A percentile compares a stretch with the other conserved stretches of the same genome.
These are phyloP conservation scores for Chernovozyma sophiae-reginae DNA, from an alignment of 1,139 yeast genomes.

Conservation along the genomic window DNA sequence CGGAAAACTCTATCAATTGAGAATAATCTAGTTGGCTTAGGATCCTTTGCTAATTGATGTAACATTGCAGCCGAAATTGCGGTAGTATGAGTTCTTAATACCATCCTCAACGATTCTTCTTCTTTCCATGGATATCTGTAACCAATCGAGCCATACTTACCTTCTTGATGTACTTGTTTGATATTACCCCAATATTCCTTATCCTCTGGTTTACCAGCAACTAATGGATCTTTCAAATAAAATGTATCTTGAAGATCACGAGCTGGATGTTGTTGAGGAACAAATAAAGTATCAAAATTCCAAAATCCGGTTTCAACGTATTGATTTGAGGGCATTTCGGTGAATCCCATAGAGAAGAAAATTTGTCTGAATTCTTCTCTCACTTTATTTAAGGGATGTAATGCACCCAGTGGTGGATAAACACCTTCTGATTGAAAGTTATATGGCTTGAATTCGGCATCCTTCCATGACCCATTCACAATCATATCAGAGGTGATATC, in stretches of 20 bases:
- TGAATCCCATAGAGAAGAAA: constrained; percentile 95
- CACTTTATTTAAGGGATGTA: constrained; percentile 94
- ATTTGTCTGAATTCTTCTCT: constrained; percentile 97
- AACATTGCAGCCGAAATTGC: constrained; percentile 89
- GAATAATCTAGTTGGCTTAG: constrained; percentile 87
- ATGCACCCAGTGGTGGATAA: constrained; percentile 81
- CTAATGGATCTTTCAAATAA: constrained; percentile 87
- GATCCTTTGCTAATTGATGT: constrained; percentile 81
- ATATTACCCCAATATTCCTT: constrained; percentile 71
- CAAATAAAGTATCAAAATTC: constrained; percentile 95
- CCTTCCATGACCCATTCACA: constrained; percentile 73
- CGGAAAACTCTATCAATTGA: constrained; percentile 98
- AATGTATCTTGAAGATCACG: constrained; percentile 98
- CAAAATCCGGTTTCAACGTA: constrained; percentile 98
- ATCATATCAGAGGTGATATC: constrained; percentile 95
- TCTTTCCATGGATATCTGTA: constrained; percentile 97
- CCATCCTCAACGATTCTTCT: constrained; percentile 85
- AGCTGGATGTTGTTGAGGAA: constrained; percentile 99
- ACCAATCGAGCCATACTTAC: constrained; percentile 92
- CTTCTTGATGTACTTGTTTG: constrained; percentile 80
- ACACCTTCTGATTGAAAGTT: constrained; percentile 95
- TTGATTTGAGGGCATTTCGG: constrained; percentile 98
- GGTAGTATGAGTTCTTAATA: constrained; percentile 95
- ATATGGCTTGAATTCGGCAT: constrained; percentile 85
- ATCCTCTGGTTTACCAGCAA: constrained; percentile 80